Base-by-base conservation (phyloP, 345 rosid species). In the Rhodamnia rubescens region DNA sequence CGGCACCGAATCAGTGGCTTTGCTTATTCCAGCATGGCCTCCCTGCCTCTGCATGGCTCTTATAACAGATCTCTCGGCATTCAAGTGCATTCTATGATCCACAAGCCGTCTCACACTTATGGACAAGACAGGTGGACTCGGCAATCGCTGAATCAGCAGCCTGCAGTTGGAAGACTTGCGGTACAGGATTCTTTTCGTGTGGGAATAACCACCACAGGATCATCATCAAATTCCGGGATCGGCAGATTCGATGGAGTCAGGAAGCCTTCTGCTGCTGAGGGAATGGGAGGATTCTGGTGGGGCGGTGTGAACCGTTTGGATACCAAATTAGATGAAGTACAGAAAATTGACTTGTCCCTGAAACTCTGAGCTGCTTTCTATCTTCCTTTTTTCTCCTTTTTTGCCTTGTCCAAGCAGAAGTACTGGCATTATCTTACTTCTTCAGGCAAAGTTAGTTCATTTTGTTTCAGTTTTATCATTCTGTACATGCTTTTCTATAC, bases 31-130 rank as follows among this genome's bases (percentile, higher is more conserved):
- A 89, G 90, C 91, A 50, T 89, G 87, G 91, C 93, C 32, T 90
- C 93, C 49, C 89, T 91, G 53, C 93, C 93, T n/a, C 86, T 91
- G 21, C 91, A 91, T 80, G 92, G 92, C 40, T 87, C 90, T 64
- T 74, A 85, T 36, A 83, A 80, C 84, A 89, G 91, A 53, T 87
- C 90, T 49, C 90, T 91, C 8, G 93, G 93, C 49, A 89, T 91
- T 86, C 88, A 87, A 74, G 86, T 83, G 69, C 88, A 87, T 84
- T 84, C 88, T 32, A 85, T 87, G 88, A 82, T 87, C 82, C 88
- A 87, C 74, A 87, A 87, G 54, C 88, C 86, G 56, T 18, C 81
- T 56, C 75, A 27, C 10, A 3, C 51, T 47, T 59, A 61, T 10
- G 49, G 85, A 21, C 85, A n/a, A 7, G 78, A 64, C 14, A 47